Conservation (phyloP, 345 rosid species). For the Melastoma malabathricum region DNA sequence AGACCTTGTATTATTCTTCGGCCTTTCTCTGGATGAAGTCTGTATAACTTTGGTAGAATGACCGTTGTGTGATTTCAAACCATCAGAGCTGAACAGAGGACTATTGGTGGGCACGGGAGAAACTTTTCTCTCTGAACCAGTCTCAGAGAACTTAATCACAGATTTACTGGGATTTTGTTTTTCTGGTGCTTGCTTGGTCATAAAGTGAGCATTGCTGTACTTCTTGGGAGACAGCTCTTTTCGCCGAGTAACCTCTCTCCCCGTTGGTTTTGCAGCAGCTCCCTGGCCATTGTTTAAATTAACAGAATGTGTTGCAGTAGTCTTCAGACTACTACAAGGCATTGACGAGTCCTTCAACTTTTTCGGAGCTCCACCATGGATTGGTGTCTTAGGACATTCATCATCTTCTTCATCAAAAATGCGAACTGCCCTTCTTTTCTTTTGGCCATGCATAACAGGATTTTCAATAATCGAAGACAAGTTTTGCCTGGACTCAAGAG, state of each 20-base stretch:
- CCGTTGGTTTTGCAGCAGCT: slow-evolving; percentile 18
- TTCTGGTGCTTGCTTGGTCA: slow-evolving; percentile 22
- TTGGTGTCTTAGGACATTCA: slow-evolving; percentile 78
- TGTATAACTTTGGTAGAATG: slow-evolving; percentile 25
- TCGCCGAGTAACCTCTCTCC: slow-evolving; percentile 14
- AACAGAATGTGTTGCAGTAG: slow-evolving; percentile 14
- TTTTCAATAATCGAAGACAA: slow-evolving; percentile 20
- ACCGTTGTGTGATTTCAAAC: slow-evolving; percentile 28
- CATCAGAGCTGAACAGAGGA: slow-evolving; percentile 20
- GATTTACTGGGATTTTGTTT: slow-evolving; percentile 29
- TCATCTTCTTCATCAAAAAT: slow-evolving; percentile 55
- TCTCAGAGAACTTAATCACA: slow-evolving; percentile 24
- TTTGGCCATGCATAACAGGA: slow-evolving; percentile 28
- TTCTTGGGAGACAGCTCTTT: slow-evolving; percentile 37
- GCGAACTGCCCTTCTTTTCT: slow-evolving; percentile 67
- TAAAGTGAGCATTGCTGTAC: slow-evolving; percentile 27
- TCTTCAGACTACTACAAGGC: slow-evolving; percentile 22
- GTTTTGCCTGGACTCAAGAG: slow-evolving; percentile 23
- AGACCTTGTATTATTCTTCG: slow-evolving; percentile 34
- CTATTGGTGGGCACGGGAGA: slow-evolving; percentile 31
- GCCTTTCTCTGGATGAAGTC: slow-evolving; percentile 35
- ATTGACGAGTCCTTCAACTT: slow-evolving; percentile 18
- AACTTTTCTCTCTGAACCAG: slow-evolving; percentile 28
- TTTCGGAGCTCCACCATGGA: slow-evolving; percentile 45
- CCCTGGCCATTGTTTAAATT: slow-evolving; percentile 14